Evolutionary conservation across 257 asterid species (phyloP).

Genomic region (Salvia hispanica): DNA sequence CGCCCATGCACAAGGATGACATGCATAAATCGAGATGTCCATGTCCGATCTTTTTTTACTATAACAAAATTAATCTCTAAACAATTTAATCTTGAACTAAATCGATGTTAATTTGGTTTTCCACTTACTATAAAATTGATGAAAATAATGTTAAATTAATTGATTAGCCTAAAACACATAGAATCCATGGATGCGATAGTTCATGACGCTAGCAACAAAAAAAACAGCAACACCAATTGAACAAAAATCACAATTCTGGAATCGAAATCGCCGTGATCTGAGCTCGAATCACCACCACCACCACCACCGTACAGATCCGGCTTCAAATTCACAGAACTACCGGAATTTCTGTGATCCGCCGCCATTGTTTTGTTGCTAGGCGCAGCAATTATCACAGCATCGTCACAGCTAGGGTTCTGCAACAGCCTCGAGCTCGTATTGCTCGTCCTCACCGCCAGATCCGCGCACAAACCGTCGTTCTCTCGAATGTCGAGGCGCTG

Average conservation of each 20-base stretch:
- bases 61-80: no score
- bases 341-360: conserved; percentile 16
- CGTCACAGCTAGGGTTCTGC: conserved; percentile 38
- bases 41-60: no score
- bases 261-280: conserved; percentile 10
- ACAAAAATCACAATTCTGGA: conserved; percentile 28
- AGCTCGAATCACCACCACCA: conserved; percentile 28
- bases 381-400: neutral
- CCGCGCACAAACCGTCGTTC: conserved; percentile 49
- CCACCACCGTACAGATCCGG: conserved; percentile 34
- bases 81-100: no score
- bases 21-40: no score
- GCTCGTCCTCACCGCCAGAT: conserved; percentile 3
- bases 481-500: conserved; percentile 56
- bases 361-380: conserved; percentile 37
- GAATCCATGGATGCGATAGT: neutral
- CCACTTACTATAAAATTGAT: no score
- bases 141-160: neutral
- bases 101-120: no score
- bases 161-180: neutral
- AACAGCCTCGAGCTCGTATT: conserved; percentile 24
- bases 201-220: conserved; percentile 30
- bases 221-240: conserved; percentile 11
- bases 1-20: no score
- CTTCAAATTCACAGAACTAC: conserved; percentile 31